Base-by-base conservation (phyloP, 768 basidiomycete genomes). In the Leccinum longicurvipes region DNA sequence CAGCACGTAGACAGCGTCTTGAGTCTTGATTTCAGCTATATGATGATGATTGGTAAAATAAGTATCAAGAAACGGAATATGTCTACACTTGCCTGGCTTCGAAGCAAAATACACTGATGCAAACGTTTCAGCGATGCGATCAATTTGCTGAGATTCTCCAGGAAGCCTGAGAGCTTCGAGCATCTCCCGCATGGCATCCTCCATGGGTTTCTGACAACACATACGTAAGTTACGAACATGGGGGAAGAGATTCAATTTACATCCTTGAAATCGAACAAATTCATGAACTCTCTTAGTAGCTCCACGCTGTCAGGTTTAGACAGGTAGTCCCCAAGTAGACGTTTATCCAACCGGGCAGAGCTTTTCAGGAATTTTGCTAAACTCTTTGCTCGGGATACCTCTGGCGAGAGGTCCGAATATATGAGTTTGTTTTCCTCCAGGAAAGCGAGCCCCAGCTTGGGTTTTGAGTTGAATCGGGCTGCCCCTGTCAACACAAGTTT, bases 121-220 rank as follows among this genome's bases (percentile, higher is more conserved):
- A 69, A 98, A 99, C 2, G 87, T 92, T 70, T 97, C 96, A 5
- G 97, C 92, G 47, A 99, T 97, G 5, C 95, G 82, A 19, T 82
- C 75, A 58, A 99, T 99, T 60, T 97, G 97, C 66, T 98, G 95
- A 7, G 92, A 67, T 68, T 99, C 97, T 51, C 97, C 97, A 1
- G 97, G 97, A 36, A 99, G 78, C 54, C 97, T 82, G 77, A 99
- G 98, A 6, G 86, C 79, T 68, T 98, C 97, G 10, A 99, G 78
- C 55, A 98, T 74, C 67, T 98, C 94, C 23, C 97, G 84, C 88
- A 99, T 87, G 1, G 94, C 96, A 57, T 99, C 97, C 15, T 93
- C 94, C 57, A 97, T 82, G 15, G 87, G 83, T 89, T 96, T 96
- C 94, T 98, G 62, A 48, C 14, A 27, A 47, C 19, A 50, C 11